Percentiles rank a stretch among this genome's conserved stretches.
These are phyloP conservation scores for Starmerella roubikii DNA, from an alignment of 805 yeast species.

Conservation along the genomic window DNA sequence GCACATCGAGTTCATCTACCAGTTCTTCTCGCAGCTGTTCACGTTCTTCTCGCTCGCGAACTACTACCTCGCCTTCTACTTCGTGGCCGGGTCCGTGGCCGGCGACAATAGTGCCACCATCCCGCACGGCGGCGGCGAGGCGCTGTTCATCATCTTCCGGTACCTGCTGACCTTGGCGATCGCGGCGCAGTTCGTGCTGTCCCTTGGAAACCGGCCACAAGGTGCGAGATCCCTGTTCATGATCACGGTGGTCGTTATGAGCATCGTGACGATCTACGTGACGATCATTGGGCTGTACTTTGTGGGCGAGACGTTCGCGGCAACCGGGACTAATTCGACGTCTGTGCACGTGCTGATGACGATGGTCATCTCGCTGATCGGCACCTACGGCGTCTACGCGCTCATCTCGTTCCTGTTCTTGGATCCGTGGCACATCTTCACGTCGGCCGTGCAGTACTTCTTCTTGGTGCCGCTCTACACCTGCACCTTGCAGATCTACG, in stretches of 20 bases:
- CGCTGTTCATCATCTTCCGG: slow-evolving; percentile 73
- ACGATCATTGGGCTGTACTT: slow-evolving; percentile 71
- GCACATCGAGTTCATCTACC: slow-evolving; percentile 81
- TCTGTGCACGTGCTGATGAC: slow-evolving; percentile 39
- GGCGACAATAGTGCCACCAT: slow-evolving; percentile 30
- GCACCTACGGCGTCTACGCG: slow-evolving; percentile 83
- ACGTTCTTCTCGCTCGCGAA: slow-evolving; percentile 88
- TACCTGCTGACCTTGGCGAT: slow-evolving; percentile 71
- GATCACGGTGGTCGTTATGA: slow-evolving; percentile 54
- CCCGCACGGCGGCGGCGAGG: slow-evolving; percentile 58
- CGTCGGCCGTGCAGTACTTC: slow-evolving; percentile 80
- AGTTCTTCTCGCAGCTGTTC: slow-evolving; percentile 63
- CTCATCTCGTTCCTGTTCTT: slow-evolving; percentile 71
- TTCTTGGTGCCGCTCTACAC: slow-evolving; percentile 81
- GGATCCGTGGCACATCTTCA: slow-evolving; percentile 93
- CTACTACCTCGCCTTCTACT: slow-evolving; percentile 83
- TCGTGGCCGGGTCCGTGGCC: slow-evolving; percentile 75
- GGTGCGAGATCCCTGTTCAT: slow-evolving; percentile 77
- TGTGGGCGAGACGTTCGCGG: slow-evolving; percentile 42
- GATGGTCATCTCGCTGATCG: slow-evolving; percentile 67
- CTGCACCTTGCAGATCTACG: slow-evolving; percentile 85
- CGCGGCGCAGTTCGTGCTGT: slow-evolving; percentile 77
- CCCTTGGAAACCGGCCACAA: slow-evolving; percentile 96
- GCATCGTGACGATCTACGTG: slow-evolving; percentile 70
- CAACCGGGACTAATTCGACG: slow-evolving; percentile 21